Base-by-base conservation (phyloP, 805 yeast species). In the Schizosaccharomyces lindneri region DNA sequence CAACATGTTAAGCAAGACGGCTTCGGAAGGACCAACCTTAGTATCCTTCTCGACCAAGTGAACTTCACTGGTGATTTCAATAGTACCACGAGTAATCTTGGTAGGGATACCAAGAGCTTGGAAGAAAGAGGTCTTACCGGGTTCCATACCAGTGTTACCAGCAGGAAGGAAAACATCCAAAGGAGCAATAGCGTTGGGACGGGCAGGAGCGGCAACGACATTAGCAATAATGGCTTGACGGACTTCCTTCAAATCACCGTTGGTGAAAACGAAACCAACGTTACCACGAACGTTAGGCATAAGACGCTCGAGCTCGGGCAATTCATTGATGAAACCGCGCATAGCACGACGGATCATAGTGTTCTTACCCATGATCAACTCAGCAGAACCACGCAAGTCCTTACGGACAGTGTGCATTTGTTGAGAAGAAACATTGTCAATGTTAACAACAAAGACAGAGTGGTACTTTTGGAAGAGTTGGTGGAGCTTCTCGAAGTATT, bases 61-160 rank as follows among this genome's bases (percentile, higher is more conserved):
- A 73, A 93, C 95, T 75, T 93, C 98, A 71, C 85, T 78, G 77
- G 87, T 88, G 79, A 93, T 93, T 81, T 93, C 99, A 84, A 93
- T 93, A 80, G 96, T 88, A 93, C 99, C 99, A 86, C 99, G 89
- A 79, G 95, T 93, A 88, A 93, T 93, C 94, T 93, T 93, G 87
- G 99, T 93, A 83, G 98, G 98, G 73, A 93, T 96, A 87, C 97
- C 97, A 73, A 93, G 84, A 75, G 99, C 98, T 84, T 93, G 99
- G 97, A 93, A 93, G 95, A 93, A 93, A 75, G 98, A 93, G 74
- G 99, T 93, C 87, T 93, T 93, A 85, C 97, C 97, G 79, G 99
- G 99, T 81, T 93, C 98, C 95, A 93, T 89, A 85, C 97, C 97
- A 71, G 99, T 93, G 95, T 93, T 93, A 78, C 95, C 94, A 72